phyloP scores from a whole-genome alignment of 1,284 basidiomycete species.

The Amylostereum chailletii region DNA sequence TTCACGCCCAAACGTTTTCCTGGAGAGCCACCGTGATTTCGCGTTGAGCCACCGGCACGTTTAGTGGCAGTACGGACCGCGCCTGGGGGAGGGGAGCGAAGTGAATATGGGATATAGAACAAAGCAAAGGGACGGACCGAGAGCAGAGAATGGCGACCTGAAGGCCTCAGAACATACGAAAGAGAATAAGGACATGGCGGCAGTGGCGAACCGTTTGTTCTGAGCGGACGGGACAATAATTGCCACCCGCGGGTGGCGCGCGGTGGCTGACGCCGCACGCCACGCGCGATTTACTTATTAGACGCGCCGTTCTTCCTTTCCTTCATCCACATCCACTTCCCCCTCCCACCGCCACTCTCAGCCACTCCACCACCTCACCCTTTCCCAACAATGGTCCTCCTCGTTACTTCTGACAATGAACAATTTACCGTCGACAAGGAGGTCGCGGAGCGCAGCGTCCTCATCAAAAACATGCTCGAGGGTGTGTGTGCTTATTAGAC shows the following conservation, averaged over 20 bases:
- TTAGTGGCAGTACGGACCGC: slow-evolving; percentile 90
- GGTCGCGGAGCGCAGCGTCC: slow-evolving; percentile 89
- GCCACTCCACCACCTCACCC: slow-evolving; percentile 2
- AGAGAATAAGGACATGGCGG: slow-evolving; percentile 35
- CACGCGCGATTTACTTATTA: not conserved
- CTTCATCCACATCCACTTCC: slow-evolving; percentile 5
- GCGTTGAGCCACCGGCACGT: slow-evolving; percentile 85
- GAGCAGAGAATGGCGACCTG: slow-evolving; percentile 39
- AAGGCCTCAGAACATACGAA: slow-evolving; percentile 22
- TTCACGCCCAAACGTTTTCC: slow-evolving; percentile 90
- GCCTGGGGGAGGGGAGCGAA: slow-evolving; percentile 28
- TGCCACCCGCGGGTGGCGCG: too few relatives aligned
- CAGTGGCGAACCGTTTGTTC: not conserved
- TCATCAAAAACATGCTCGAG: slow-evolving; percentile 99
- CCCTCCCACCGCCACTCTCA: slow-evolving; percentile 5
- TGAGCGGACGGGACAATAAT: not conserved
- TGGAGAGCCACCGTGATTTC: slow-evolving; percentile 85
- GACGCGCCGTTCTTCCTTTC: not conserved
- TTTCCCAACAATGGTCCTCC: slow-evolving; percentile 55
- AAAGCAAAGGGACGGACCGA: slow-evolving; percentile 27
- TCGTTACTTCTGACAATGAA: slow-evolving; percentile 93
- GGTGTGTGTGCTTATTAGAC: slow-evolving; percentile 40
- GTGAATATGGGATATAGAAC: slow-evolving; percentile 8
- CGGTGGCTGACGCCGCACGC: too few relatives aligned
- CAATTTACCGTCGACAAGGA: slow-evolving; percentile 91